Percentiles rank a stretch among this genome's conserved stretches.
Conservation (phyloP, 2,329 filamentous ascomycete genomes). For the Colletotrichum acutatum region DNA sequence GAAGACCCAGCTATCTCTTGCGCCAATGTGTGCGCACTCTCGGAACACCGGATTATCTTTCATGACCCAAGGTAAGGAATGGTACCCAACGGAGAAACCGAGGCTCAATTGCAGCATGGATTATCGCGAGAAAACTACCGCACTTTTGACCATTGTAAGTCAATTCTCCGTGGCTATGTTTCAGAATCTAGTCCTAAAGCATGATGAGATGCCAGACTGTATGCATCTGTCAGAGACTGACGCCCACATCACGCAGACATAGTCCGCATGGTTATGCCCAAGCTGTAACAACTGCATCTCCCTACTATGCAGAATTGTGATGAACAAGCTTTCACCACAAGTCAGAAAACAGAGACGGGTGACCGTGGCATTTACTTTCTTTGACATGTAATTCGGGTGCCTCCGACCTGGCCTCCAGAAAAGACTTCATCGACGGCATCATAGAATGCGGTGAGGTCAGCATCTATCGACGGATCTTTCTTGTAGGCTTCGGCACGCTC, state of each 20-base stretch:
- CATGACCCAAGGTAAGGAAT: not conserved
- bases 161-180: not conserved
- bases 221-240: not conserved
- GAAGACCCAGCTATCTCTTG: not conserved
- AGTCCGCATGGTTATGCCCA: not conserved
- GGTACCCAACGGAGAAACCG: not conserved
- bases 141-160: not conserved
- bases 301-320: accelerated
- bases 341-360: not conserved
- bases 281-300: not conserved
- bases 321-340: not conserved
- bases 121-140: not conserved
- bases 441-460: slow-evolving; percentile 32
- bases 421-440: slow-evolving; percentile 36
- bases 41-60: not conserved
- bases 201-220: not conserved
- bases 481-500: slow-evolving; percentile 30
- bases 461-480: slow-evolving; percentile 11
- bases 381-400: slow-evolving; percentile 30
- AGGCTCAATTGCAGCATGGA: not conserved
- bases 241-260: not conserved
- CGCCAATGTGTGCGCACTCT: not conserved
- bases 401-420: slow-evolving; percentile 28
- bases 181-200: not conserved
- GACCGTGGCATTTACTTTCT: not conserved